Evolutionary conservation across 2,329 filamentous ascomycete species (phyloP).

Genomic region (Hypomyces perniciosus): DNA sequence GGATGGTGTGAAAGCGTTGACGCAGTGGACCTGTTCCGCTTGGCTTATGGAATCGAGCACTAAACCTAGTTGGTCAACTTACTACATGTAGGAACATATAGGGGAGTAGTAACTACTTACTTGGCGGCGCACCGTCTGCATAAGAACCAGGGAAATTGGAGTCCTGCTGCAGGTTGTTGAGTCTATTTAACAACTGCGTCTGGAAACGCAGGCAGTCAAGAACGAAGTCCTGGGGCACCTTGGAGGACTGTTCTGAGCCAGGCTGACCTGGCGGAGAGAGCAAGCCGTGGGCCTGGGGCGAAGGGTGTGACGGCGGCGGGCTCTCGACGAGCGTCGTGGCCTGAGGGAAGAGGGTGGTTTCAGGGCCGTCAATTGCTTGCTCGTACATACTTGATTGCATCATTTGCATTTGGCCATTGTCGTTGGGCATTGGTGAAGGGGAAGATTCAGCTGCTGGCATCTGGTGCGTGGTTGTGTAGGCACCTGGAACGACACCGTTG

Average conservation of each 20-base stretch:
- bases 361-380: conserved; percentile 7
- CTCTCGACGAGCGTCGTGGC: conserved; percentile 14
- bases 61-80: background rate
- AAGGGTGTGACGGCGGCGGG: conserved; percentile 15
- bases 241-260: conserved; percentile 8
- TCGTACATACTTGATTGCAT: conserved; percentile 15
- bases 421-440: conserved; percentile 11
- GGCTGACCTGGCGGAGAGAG: conserved; percentile 16
- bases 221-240: conserved; percentile 18
- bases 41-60: conserved; percentile 12
- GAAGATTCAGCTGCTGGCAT: conserved; percentile 4
- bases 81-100: background rate
- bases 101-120: background rate
- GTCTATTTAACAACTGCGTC: conserved; percentile 18
- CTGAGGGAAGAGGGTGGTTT: conserved; percentile 13
- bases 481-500: background rate
- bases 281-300: conserved; percentile 14
- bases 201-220: conserved; percentile 23
- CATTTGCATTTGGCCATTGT: conserved; percentile 9
- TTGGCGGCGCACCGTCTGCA: conserved; percentile 1
- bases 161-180: conserved; percentile 17
- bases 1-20: conserved; percentile 13
- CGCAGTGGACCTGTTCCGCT: conserved; percentile 11
- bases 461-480: conserved; percentile 5
- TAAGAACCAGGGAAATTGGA: conserved; percentile 5